These are phyloP conservation scores for Hortaea sp. DNA, from an alignment of 2,329 filamentous ascomycete species.

Conservation along the genomic window DNA sequence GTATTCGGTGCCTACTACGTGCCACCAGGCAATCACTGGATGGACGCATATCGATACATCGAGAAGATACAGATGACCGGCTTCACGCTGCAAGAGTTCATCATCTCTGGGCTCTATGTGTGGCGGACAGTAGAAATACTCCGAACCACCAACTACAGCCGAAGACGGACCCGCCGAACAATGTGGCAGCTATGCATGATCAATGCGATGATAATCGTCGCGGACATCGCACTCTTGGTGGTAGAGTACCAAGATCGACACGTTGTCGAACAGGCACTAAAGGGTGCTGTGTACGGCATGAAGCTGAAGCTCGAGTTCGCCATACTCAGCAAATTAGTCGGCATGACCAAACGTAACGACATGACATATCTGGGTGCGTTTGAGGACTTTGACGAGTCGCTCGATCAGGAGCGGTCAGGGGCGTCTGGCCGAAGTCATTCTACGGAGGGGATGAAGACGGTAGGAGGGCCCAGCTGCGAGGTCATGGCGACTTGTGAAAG, in stretches of 20 bases:
- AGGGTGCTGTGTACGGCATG: slow-evolving; percentile 20
- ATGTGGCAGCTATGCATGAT: slow-evolving; percentile 25
- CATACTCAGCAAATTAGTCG: slow-evolving; percentile 13
- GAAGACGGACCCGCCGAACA: slow-evolving; percentile 10
- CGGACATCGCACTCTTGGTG: slow-evolving; percentile 23
- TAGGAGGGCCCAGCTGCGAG: neutral
- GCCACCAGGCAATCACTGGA: neutral
- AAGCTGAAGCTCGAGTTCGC: slow-evolving; percentile 13
- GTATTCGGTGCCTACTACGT: neutral
- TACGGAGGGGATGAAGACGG: neutral
- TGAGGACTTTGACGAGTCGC: neutral
- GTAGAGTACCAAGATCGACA: slow-evolving; percentile 19
- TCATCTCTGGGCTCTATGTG: slow-evolving; percentile 18
- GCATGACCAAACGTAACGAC: neutral
- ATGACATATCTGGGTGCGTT: neutral
- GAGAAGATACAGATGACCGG: slow-evolving; percentile 33
- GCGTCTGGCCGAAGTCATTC: neutral
- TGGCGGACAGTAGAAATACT: slow-evolving; percentile 8
- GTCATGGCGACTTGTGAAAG: neutral
- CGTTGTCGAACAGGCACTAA: slow-evolving; percentile 25
- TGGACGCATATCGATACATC: slow-evolving; percentile 27
- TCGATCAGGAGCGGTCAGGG: neutral
- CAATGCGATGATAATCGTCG: slow-evolving; percentile 25
- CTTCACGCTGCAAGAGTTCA: slow-evolving; percentile 29
- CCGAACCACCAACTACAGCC: neutral